These are phyloP conservation scores for Parascedosporium putredinis DNA, from an alignment of 2,329 filamentous ascomycete species.

Conservation along the genomic window DNA sequence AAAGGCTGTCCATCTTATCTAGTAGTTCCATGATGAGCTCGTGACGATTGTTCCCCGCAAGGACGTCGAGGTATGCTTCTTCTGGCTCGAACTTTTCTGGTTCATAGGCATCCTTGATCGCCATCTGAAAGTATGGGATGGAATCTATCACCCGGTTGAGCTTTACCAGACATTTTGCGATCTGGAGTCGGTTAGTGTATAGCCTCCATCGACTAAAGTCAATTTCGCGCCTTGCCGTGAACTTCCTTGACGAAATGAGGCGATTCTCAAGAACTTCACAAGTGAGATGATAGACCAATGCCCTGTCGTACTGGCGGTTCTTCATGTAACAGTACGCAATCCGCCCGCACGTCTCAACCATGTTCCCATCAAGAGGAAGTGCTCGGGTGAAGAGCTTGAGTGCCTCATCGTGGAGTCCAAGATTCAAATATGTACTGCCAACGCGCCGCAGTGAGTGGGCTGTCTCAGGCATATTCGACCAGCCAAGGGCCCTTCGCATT, in stretches of 20 bases:
- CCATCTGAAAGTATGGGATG: slow-evolving; percentile 25
- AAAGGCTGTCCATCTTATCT: slow-evolving; percentile 20
- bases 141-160: slow-evolving; percentile 22
- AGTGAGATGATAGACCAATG: slow-evolving; percentile 24
- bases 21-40: slow-evolving; percentile 24
- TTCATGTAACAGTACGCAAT: slow-evolving; percentile 29
- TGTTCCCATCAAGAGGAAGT: slow-evolving; percentile 25
- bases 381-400: slow-evolving; percentile 25
- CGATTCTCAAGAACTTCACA: slow-evolving; percentile 25
- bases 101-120: slow-evolving; percentile 19
- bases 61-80: slow-evolving; percentile 23
- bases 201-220: slow-evolving; percentile 26
- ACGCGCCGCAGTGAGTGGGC: slow-evolving; percentile 28
- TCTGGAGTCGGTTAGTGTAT: slow-evolving; percentile 29
- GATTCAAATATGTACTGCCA: slow-evolving; percentile 28
- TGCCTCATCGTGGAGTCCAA: slow-evolving; percentile 24
- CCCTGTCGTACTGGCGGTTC: slow-evolving; percentile 24
- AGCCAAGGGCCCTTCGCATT: slow-evolving; percentile 24
- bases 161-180: slow-evolving; percentile 25
- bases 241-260: slow-evolving; percentile 16
- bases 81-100: slow-evolving; percentile 27
- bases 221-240: slow-evolving; percentile 15
- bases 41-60: slow-evolving; percentile 26
- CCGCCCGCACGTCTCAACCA: slow-evolving; percentile 27
- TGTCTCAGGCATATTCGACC: slow-evolving; percentile 24